Conservation (phyloP, 352 stramenopile genomes). For the Globisporangium irregulare region DNA sequence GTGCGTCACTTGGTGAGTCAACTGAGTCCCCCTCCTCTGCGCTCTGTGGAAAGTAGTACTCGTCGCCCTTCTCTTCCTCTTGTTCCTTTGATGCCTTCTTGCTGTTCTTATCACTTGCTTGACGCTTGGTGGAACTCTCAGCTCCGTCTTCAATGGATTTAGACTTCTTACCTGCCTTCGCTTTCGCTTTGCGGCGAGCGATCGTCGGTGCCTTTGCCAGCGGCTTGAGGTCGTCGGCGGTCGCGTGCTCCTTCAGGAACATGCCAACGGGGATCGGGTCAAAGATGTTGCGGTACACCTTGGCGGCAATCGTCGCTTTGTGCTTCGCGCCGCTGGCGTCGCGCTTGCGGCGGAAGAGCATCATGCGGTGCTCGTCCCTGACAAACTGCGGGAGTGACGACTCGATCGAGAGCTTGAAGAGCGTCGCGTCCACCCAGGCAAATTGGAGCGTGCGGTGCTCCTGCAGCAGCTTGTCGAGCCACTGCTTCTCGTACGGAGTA, state of each 20-base stretch:
- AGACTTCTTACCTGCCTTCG: not conserved
- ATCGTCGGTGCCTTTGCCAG: conserved; percentile 57
- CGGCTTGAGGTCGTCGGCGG: conserved; percentile 33
- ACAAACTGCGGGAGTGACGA: conserved; percentile 42
- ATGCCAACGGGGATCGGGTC: conserved; percentile 47
- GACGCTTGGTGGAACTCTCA: not conserved
- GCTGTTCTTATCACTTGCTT: too few relatives aligned
- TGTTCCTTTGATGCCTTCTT: too few relatives aligned
- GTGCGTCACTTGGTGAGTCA: conserved; percentile 3
- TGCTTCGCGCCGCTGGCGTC: conserved; percentile 30
- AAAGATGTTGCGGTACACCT: conserved; percentile 63
- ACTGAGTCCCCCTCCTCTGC: conserved; percentile 18
- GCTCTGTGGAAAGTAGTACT: conserved; percentile 41
- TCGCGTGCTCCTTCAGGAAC: conserved; percentile 53
- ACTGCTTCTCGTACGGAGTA: conserved; percentile 63
- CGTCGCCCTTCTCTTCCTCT: conserved; percentile 38
- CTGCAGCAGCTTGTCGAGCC: conserved; percentile 59
- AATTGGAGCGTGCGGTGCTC: conserved; percentile 63
- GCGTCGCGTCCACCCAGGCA: conserved; percentile 64
- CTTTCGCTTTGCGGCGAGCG: conserved; percentile 29
- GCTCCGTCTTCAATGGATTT: conserved; percentile 7
- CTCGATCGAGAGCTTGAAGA: conserved; percentile 69
- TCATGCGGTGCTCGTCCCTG: conserved; percentile 49
- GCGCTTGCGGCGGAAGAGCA: conserved; percentile 62
- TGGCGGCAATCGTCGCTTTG: conserved; percentile 37